Base-by-base conservation (phyloP, 805 yeast species). In the Barnettozyma sucrosica region DNA sequence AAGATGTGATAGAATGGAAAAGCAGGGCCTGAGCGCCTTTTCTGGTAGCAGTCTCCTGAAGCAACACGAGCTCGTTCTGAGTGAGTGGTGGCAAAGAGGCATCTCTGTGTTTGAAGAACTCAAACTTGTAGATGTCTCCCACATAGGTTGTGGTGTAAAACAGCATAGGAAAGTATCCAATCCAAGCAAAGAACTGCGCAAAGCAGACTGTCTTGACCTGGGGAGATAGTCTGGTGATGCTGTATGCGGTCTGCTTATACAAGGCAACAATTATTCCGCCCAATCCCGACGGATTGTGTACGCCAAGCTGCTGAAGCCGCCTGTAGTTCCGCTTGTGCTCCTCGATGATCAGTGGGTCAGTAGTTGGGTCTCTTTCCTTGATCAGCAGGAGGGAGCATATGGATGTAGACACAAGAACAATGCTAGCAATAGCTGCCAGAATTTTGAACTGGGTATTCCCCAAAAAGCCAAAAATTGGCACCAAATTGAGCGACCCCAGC, bases 141-240 rank as follows among this genome's bases (percentile, higher is more conserved):
- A 81, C 84, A 59, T 79, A 81, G 0, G 84, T 79, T 3, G 85
- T 76, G 4, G 84, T 79, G 55, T 80, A 81, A 51, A 80, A 81
- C 25, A 81, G 58, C 75, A 81, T 72, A 2, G 83, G 83, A 63
- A 81, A 81, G 65, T 82, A 81, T 1, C 84, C 84, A 37, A 80
- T 74, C 85, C 85, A 81, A 1, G 85, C 85, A 61, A 77, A 77
- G 49, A 80, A 76, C 58, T 81, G 83, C 2, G 80, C 78, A 44
- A 63, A 66, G 53, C 83, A 80, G 3, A 79, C 77, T 1, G 69
- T 59, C 44, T 68, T 69, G 2, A 78, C 74, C 51, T 75, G 80
- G 3, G 75, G 71, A 9, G 85, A 80, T 10, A 80, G 59, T 26
- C 66, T 55, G 3, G 49, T 53, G 10, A 71, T 61, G 11, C 74